Conservation (phyloP, 2,329 filamentous ascomycete species). For the Beauveria varroae region DNA sequence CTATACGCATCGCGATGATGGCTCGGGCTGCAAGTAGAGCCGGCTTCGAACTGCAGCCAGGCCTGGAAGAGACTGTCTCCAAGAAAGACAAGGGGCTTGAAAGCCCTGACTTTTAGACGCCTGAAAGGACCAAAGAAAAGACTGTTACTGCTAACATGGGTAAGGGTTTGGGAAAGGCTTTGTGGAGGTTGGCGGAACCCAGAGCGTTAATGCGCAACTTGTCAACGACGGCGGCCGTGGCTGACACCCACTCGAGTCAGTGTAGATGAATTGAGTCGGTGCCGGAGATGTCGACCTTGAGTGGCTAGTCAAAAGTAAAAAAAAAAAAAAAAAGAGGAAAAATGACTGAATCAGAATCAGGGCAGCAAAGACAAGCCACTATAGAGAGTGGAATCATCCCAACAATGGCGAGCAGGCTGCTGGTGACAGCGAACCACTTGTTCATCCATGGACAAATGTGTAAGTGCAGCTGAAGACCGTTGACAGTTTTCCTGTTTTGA, state of each 20-base stretch:
- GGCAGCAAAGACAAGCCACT: neutral
- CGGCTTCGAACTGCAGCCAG: neutral
- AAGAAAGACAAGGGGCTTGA: neutral
- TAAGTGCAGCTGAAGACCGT: slow-evolving; percentile 8
- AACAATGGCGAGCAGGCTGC: neutral
- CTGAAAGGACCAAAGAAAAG: slow-evolving; percentile 1
- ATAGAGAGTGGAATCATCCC: slow-evolving; percentile 4
- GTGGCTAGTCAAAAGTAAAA: neutral
- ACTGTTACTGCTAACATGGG: slow-evolving; percentile 3
- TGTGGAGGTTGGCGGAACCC: slow-evolving; percentile 7
- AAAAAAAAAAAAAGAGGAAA: neutral
- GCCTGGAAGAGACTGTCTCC: neutral
- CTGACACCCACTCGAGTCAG: slow-evolving; percentile 10
- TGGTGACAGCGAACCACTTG: neutral
- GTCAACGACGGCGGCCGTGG: neutral
- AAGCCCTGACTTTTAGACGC: neutral
- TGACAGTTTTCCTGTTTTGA: slow-evolving; percentile 6
- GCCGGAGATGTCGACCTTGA: neutral
- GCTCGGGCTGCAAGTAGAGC: neutral
- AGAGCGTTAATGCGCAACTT: slow-evolving; percentile 6
- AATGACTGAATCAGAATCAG: neutral
- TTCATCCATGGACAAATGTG: neutral
- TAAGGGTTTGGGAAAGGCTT: slow-evolving; percentile 3
- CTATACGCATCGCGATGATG: neutral
- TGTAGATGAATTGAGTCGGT: neutral